Conservation (phyloP, 257 asterid genomes). For the Primulina huaijiensis region DNA sequence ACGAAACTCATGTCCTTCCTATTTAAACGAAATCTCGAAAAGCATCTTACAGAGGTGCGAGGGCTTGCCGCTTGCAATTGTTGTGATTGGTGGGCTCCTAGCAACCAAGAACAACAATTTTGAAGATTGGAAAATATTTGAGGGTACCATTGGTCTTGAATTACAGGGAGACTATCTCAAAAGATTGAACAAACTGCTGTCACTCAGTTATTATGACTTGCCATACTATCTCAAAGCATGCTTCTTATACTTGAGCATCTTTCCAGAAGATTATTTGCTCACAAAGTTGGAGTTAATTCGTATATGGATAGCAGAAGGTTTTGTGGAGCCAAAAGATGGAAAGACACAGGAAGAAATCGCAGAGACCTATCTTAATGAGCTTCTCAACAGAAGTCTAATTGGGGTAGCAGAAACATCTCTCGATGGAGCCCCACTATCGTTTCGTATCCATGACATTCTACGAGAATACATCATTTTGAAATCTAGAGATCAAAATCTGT, state of each 20-base stretch:
- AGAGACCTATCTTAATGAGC: slow-evolving; percentile 12
- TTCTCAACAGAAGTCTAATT: slow-evolving; percentile 20
- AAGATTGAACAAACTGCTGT: slow-evolving; percentile 5
- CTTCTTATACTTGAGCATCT: slow-evolving; percentile 23
- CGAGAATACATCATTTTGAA: slow-evolving; percentile 12
- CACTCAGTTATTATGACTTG: slow-evolving; percentile 24
- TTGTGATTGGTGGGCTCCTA: slow-evolving; percentile 24
- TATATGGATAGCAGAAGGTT: slow-evolving; percentile 26
- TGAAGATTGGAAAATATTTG: slow-evolving; percentile 28
- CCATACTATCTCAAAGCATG: slow-evolving; percentile 21
- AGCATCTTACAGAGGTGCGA: slow-evolving; percentile 18
- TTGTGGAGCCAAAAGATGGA: neutral
- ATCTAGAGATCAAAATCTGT: slow-evolving; percentile 22
- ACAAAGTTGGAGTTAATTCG: neutral
- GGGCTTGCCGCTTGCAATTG: slow-evolving; percentile 33
- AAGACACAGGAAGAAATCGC: slow-evolving; percentile 25
- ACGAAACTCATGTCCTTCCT: slow-evolving; percentile 19
- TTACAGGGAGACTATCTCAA: slow-evolving; percentile 3
- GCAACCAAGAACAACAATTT: slow-evolving; percentile 14
- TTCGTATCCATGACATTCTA: slow-evolving; percentile 21
- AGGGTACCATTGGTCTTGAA: slow-evolving; percentile 25
- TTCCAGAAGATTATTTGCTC: neutral
- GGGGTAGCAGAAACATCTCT: neutral
- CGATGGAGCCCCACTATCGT: neutral
- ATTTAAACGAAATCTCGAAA: slow-evolving; percentile 11